Evolutionary conservation across 2,329 filamentous ascomycete genomes (phyloP), one percentile per base, ranked within the genome.

Genomic region (Rugonectria rugulosa): DNA sequence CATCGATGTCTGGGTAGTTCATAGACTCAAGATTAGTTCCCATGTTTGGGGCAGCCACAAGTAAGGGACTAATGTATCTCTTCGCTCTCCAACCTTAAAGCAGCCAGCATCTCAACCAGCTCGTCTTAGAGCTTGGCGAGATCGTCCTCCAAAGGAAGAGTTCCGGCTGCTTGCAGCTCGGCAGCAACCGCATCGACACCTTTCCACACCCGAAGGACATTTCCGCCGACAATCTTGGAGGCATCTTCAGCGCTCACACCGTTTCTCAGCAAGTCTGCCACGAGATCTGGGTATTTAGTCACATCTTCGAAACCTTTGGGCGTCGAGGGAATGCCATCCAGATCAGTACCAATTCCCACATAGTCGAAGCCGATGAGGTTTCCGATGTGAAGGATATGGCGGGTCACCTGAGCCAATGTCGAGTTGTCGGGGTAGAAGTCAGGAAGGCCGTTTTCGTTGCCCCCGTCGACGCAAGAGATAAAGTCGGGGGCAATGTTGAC

Each of bases 281-380:
- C 83, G 38, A 97, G 75, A 53, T 88, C 84, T 0, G 92, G 93
- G 67, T 89, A 96, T 70, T 91, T 91, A 43, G 88, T 87, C 6
- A 97, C 92, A 71, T 97, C 92, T 31, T 95, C 91, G 42, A 98
- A 74, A 0, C 93, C 94, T 49, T 77, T 71, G 0, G 93, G 92
- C 5, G 87, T 87, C 1, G 65, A 72, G 1, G 72, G 68, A 53
- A 93, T 93, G 8, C 86, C 94, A 70, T 97, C 93, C 70, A 93
- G 97, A 72, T 98, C 94, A 47, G 89, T 92, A 0, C 94, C 94
- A 15, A 97, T 74, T 0, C 93, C 94, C 14, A 97, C 92, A 70
- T 97, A 84, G 34, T 93, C 89, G 65, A 89, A 97, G 3, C 94
- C 94, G 57, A 97, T 91, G 26, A 89, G 76, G 40, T 90, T 79